Conservation (phyloP, 495 filamentous ascomycete species). For the Penicillium robsamsonii region DNA sequence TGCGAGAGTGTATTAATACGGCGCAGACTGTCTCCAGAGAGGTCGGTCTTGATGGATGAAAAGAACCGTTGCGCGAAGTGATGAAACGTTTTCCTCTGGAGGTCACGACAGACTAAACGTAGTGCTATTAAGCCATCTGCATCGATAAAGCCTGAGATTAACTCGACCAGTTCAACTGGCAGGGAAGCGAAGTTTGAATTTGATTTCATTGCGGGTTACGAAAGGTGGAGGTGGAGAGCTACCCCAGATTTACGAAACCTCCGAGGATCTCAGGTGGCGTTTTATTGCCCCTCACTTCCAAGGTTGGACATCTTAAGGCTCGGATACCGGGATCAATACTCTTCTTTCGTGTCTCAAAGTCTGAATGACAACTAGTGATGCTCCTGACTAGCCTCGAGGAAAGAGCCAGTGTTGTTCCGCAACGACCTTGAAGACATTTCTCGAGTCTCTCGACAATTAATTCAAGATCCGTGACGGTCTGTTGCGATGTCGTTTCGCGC, state of each 20-base stretch:
- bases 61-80: slow-evolving; percentile 29
- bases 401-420: no score
- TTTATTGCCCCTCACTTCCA: slow-evolving; percentile 22
- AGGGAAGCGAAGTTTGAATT: slow-evolving; percentile 11
- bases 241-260: slow-evolving; percentile 22
- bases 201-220: background rate
- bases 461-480: no score
- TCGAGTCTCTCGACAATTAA: no score
- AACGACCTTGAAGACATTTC: no score
- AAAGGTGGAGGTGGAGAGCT: slow-evolving; percentile 5
- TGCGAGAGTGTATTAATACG: slow-evolving; percentile 22
- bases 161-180: slow-evolving; percentile 27
- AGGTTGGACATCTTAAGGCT: no score
- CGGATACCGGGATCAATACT: no score
- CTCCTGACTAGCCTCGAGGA: no score
- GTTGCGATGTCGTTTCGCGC: no score
- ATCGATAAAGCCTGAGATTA: slow-evolving; percentile 18
- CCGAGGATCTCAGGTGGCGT: background rate
- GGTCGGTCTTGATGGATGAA: slow-evolving; percentile 25
- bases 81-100: slow-evolving; percentile 30
- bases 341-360: no score
- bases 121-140: slow-evolving; percentile 16
- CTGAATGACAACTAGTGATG: no score
- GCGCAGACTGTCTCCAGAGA: slow-evolving; percentile 25
- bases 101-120: slow-evolving; percentile 24